Percentiles rank a stretch among this genome's conserved stretches.
These are phyloP conservation scores for Trichoderma harzianum DNA, from an alignment of 2,329 filamentous ascomycete species.

Conservation along the genomic window DNA sequence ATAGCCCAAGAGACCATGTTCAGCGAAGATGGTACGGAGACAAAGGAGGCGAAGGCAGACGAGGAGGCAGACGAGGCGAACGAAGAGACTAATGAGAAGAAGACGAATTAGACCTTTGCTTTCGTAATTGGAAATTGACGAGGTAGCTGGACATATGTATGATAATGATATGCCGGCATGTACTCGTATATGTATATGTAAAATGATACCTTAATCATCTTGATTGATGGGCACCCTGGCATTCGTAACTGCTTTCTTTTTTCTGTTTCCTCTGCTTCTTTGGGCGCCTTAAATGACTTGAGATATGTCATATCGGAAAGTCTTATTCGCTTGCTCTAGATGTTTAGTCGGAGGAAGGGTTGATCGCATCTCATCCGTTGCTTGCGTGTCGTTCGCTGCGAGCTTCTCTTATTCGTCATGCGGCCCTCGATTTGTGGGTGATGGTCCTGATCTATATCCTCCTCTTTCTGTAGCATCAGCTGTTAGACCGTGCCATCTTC, in stretches of 20 bases:
- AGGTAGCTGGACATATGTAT: background rate
- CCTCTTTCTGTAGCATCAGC: background rate
- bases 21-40: slow-evolving; percentile 44
- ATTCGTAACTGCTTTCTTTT: background rate
- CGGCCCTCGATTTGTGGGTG: background rate
- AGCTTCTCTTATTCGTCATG: background rate
- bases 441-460: slow-evolving; percentile 8
- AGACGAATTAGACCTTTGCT: slow-evolving; percentile 19
- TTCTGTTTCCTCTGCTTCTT: background rate
- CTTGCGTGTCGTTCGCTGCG: background rate
- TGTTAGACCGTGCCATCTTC: background rate
- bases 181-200: background rate
- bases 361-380: background rate
- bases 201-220: background rate
- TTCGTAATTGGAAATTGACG: background rate
- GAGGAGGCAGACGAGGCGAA: slow-evolving; percentile 26
- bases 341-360: background rate
- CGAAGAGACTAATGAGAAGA: slow-evolving; percentile 22
- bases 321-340: background rate
- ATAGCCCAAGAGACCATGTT: slow-evolving; percentile 62
- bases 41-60: slow-evolving; percentile 30
- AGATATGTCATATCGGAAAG: background rate
- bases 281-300: fast-evolving
- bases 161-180: background rate
- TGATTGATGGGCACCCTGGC: background rate